Base-by-base conservation (phyloP, 768 basidiomycete genomes). In the Agrocybe praecox region DNA sequence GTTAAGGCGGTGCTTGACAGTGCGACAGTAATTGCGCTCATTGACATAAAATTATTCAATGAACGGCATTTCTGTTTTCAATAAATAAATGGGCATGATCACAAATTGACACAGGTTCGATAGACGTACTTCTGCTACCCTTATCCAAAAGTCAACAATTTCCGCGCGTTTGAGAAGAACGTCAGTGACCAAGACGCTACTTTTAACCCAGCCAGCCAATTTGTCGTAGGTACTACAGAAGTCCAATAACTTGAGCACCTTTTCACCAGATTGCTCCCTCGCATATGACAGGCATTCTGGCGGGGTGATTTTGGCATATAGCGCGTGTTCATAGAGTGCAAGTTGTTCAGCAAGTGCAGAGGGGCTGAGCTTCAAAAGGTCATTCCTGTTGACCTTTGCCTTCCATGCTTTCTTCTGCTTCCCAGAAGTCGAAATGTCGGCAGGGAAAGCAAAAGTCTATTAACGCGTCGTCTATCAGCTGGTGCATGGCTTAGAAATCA, bases 331-430 rank as follows among this genome's bases (percentile, higher is more conserved):
- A 58, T 86, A 75, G 45, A 95, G 72, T n/a, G 88, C 86, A 44
- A 96, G 76, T 63, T 96, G 93, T 43, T 93, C 85, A 0, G 93
- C 93, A 32, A 96, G 65, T 53, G 88, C 84, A 19, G 80, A 65
- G 1, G 91, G 79, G 62, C 90, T 86, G 56, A 90, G 76, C 61
- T 84, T 82, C 12, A 84, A 67, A 17, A 95, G 69, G 49, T 90
- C 89, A 61, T 83, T 78, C 66, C 80, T 85, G 55, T 80, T 78
- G 4, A 76, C 66, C 62, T 80, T 83, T 19, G 76, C 73, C 62
- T 79, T 82, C 59, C 76, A 74, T 40, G 77, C 60, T 57, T 74
- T 76, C 61, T 68, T 69, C 21, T 67, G 72, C 18, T 69, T 68
- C 50, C 56, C 59, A 45, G 63, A 64, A 48, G 57, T 68, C 54